Evolutionary conservation across 257 asterid genomes (phyloP).

Genomic region (Prunella vulgaris): DNA sequence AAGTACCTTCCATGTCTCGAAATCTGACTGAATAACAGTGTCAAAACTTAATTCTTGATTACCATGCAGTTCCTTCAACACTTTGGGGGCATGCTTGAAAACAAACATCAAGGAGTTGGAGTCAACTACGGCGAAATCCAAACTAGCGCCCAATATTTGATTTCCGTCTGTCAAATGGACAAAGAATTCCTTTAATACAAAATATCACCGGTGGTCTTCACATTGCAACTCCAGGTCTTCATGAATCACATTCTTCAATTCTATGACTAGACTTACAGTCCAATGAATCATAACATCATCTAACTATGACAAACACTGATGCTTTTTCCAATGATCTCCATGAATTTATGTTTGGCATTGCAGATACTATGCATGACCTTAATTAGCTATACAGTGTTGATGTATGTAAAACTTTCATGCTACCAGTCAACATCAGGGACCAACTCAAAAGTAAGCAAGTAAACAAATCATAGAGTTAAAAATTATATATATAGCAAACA

Average conservation of each 20-base stretch:
- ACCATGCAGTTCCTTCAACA: slow-evolving; percentile 52
- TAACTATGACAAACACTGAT: background rate
- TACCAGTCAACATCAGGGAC: slow-evolving; percentile 2
- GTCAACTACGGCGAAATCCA: slow-evolving; percentile 81
- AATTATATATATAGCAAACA: too few species aligned
- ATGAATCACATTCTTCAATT: background rate
- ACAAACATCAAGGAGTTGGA: slow-evolving; percentile 86
- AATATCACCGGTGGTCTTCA: background rate
- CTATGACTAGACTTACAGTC: slow-evolving; percentile 1
- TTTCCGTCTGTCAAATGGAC: slow-evolving; percentile 52
- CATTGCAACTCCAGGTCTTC: background rate
- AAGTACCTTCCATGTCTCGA: slow-evolving; percentile 78
- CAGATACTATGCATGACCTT: slow-evolving; percentile 1
- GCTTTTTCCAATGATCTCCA: background rate
- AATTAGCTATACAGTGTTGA: background rate
- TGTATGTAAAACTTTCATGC: slow-evolving; percentile 1
- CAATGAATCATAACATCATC: background rate
- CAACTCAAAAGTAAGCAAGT: slow-evolving; percentile 12
- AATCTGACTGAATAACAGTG: slow-evolving; percentile 41
- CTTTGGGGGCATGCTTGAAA: slow-evolving; percentile 84
- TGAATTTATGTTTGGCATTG: slow-evolving; percentile 10
- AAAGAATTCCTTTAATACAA: background rate
- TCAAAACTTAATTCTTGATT: slow-evolving; percentile 46
- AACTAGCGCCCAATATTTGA: slow-evolving; percentile 58
- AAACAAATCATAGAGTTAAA: background rate